These are phyloP conservation scores for Xylogone sp. DNA, from an alignment of 2,329 filamentous ascomycete genomes.

Conservation along the genomic window DNA sequence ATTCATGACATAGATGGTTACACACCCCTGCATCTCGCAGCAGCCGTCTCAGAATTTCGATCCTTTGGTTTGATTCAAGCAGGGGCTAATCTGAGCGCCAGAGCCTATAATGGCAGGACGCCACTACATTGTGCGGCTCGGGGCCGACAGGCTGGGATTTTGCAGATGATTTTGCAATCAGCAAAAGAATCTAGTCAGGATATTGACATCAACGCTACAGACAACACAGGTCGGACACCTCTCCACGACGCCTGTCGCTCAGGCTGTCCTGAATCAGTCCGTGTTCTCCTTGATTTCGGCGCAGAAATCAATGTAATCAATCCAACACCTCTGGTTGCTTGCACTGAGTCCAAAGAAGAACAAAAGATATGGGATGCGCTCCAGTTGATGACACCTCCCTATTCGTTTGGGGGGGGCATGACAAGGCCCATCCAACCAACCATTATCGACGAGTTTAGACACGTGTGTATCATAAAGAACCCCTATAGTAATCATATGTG, in stretches of 20 bases:
- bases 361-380: no score
- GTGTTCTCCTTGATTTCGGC: conserved; percentile 8
- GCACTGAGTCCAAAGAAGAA: conserved; percentile 1
- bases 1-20: conserved; percentile 18
- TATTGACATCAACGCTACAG: conserved; percentile 3
- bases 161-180: conserved; percentile 15
- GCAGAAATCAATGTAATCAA: conserved; percentile 9
- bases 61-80: conserved; percentile 16
- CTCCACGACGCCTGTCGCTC: conserved; percentile 17
- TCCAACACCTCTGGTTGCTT: conserved; percentile 2
- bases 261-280: conserved; percentile 14
- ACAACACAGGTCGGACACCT: conserved; percentile 8
- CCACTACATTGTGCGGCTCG: conserved; percentile 35
- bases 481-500: background rate
- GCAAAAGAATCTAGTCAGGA: background rate
- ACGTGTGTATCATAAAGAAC: background rate
- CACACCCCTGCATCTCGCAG: conserved; percentile 11
- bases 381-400: no score
- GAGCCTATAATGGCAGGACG: conserved; percentile 31
- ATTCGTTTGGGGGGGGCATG: no score
- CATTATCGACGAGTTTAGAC: background rate
- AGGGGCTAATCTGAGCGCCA: conserved; percentile 30
- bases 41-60: conserved; percentile 6
- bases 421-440: background rate
- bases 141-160: conserved; percentile 28